Evolutionary conservation across 495 filamentous ascomycete genomes (phyloP), one percentile per base, ranked within the genome.

Genomic region (Paragyromitra xinjiangensis): DNA sequence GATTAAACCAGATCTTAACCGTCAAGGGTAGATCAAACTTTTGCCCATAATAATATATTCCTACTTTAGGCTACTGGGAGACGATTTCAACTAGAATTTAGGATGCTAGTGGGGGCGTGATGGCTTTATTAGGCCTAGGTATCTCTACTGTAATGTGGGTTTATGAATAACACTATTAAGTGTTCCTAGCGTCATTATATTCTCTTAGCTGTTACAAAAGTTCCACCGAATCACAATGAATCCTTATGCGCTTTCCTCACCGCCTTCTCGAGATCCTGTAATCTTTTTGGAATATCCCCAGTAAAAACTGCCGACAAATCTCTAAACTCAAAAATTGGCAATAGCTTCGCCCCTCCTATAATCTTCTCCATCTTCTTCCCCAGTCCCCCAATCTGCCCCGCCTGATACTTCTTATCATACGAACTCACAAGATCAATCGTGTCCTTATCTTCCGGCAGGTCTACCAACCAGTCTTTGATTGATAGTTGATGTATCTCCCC

Each of bases 291-390:
- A 56, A 8, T 11, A 1, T 34, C 45, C n/a, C 53, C 45, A 53
- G 64, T 53, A 39, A 67, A 53, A 51, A 16, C 64, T 16, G 26
- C n/a, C 3, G 44, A 19, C 45, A 16, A 37, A 29, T 39, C 44
- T 3, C 64, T 67, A 40, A 50, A 67, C 29, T 67, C 64, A 53
- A 67, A 67, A 24, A 51, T 67, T 22, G 64, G 64, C 45, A 69
- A 40, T 37, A 7, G n/a, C 14, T 56, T 69, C 19, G 2, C 29
- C 12, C 50, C 34, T n/a, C 37, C 12, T 16, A 44, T 69, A n/a
- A 29, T 56, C 48, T 42, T 56, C 11, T 56, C 64, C 37, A 69
- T 67, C 50, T 40, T 69, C 22, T 58, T 7, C 14, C 65, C 50
- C 14, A 69, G 22, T 22, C 65, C 50, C 26, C 34, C 50, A 6